These are phyloP conservation scores for Phytophthora agathidicida DNA, from an alignment of 352 stramenopile species.

Conservation along the genomic window DNA sequence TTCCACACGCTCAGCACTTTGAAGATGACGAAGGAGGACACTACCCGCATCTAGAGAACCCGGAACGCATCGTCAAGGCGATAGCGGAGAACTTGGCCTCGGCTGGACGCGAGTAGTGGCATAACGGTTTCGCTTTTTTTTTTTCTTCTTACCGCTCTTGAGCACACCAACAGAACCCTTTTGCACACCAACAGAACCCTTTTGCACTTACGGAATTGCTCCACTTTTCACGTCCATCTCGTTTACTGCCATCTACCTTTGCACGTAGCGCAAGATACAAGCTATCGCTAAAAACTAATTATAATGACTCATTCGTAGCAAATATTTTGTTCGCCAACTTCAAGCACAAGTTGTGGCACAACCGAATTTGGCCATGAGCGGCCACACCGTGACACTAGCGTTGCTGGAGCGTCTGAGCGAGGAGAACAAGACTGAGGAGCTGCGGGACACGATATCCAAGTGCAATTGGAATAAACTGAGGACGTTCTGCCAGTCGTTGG, in stretches of 20 bases:
- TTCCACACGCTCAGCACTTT: conserved; percentile 24
- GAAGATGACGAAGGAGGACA: conserved; percentile 35
- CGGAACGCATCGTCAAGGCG: conserved; percentile 26
- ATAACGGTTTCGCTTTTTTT: not conserved
- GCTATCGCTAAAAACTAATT: too few relatives aligned
- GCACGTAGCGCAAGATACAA: too few relatives aligned
- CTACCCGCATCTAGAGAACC: conserved; percentile 43
- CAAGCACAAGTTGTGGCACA: not conserved
- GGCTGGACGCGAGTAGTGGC: not conserved
- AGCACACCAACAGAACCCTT: too few relatives aligned
- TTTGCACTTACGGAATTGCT: too few relatives aligned
- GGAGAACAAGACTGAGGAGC: not conserved
- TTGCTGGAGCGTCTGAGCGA: not conserved
- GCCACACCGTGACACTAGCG: not conserved
- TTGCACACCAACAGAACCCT: too few relatives aligned
- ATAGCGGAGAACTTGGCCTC: conserved; percentile 12
- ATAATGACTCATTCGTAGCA: too few relatives aligned
- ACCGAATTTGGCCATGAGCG: conserved; percentile 2
- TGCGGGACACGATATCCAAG: not conserved
- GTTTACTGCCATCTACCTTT: too few relatives aligned
- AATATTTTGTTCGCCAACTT: not conserved
- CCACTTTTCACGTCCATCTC: too few relatives aligned
- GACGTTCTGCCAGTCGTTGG: not conserved
- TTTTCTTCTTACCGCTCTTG: not conserved
- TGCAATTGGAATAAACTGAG: not conserved